These are phyloP conservation scores for Sarocladium strictum DNA, from an alignment of 2,329 filamentous ascomycete species.

Conservation along the genomic window DNA sequence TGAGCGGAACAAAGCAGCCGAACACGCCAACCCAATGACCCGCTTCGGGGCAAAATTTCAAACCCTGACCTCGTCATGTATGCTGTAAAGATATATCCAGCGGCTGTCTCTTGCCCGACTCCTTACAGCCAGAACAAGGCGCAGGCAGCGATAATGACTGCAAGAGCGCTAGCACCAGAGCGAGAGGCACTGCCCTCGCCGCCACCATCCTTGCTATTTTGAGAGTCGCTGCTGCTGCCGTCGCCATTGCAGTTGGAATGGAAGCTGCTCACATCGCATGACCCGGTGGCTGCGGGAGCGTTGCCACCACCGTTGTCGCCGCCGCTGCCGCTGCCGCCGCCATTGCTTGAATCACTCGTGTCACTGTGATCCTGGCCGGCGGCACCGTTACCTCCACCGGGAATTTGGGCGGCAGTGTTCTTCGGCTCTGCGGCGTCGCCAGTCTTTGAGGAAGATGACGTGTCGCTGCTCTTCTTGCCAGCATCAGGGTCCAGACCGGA, in stretches of 20 bases:
- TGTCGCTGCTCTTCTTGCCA: conserved; percentile 25
- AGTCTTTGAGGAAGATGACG: conserved; percentile 12
- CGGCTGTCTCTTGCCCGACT: neutral
- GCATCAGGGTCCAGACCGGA: conserved; percentile 69
- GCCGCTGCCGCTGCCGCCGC: conserved; percentile 13
- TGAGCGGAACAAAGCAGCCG: neutral
- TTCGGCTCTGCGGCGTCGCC: conserved; percentile 12
- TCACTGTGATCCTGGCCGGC: conserved; percentile 20
- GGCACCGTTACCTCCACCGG: conserved; percentile 22
- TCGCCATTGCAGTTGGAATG: conserved; percentile 25
- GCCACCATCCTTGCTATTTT: conserved; percentile 14
- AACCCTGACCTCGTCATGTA: neutral
- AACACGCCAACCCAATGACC: conserved; percentile 2
- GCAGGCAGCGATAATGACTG: conserved; percentile 29
- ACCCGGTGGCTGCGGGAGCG: conserved; percentile 25
- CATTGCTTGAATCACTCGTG: conserved; percentile 16
- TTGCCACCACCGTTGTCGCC: conserved; percentile 15
- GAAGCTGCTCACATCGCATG: conserved; percentile 27
- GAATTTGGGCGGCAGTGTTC: conserved; percentile 22
- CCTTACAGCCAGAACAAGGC: conserved; percentile 29
- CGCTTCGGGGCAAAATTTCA: neutral
- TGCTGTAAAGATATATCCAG: conserved; percentile 10
- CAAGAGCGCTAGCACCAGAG: conserved; percentile 28
- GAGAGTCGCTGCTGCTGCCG: conserved; percentile 22
- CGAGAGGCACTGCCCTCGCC: conserved; percentile 2